A percentile compares a stretch with the other conserved stretches of the same genome.
Conservation (phyloP, 345 rosid species). For the Syzygium grande region DNA sequence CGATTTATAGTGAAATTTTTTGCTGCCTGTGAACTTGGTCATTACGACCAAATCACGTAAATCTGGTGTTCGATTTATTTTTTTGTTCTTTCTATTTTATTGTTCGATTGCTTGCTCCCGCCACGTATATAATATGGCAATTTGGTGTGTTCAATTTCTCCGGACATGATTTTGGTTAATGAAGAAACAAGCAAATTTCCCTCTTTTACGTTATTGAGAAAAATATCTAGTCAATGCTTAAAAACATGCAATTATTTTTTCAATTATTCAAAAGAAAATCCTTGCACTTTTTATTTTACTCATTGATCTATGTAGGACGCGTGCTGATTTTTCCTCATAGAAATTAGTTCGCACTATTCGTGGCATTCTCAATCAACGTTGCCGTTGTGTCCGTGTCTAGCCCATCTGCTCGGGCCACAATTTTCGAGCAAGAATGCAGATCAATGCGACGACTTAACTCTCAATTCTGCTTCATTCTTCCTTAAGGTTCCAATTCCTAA, state of each 20-base stretch:
- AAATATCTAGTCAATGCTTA: background rate
- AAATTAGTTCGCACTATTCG: constrained; percentile 46
- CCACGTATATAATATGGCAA: too few relatives aligned
- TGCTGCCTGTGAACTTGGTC: too few relatives aligned
- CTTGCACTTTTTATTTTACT: background rate
- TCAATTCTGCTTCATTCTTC: constrained; percentile 63
- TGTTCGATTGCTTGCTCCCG: too few relatives aligned
- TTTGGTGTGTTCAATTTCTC: too few relatives aligned
- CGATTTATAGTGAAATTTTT: too few relatives aligned
- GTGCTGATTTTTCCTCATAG: constrained; percentile 49
- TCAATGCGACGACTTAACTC: constrained; percentile 37
- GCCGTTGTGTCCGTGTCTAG: constrained; percentile 48
- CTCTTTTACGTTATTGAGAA: too few relatives aligned
- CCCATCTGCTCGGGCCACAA: constrained; percentile 30
- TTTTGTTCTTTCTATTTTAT: too few relatives aligned
- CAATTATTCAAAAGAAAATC: background rate
- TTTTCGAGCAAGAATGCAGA: constrained; percentile 12
- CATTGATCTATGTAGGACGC: constrained; percentile 28
- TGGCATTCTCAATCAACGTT: constrained; percentile 56
- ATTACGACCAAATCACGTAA: too few relatives aligned
- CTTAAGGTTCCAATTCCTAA: constrained; percentile 26
- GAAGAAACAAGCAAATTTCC: too few relatives aligned
- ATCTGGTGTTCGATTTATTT: too few relatives aligned
- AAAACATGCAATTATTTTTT: background rate
- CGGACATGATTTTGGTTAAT: too few relatives aligned